Evolutionary conservation across 202 grass and related monocot genomes (phyloP), one percentile per base, ranked within the genome.

Genomic region (Schoenoplectus triqueter): DNA sequence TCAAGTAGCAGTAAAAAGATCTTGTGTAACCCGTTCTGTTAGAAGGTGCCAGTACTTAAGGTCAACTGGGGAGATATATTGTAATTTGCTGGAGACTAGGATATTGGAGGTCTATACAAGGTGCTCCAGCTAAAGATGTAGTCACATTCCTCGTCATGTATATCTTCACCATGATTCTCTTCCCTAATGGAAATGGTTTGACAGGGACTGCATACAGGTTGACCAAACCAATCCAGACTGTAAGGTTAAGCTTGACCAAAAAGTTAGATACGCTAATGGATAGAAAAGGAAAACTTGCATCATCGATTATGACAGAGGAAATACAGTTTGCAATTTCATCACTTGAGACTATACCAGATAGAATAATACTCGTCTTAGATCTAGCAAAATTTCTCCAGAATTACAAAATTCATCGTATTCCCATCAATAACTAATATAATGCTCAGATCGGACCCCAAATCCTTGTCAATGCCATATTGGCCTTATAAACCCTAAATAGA

Each of bases 401-500:
- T 56, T 40, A 78, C 57, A 64, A 31, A 61, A 44, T 45, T 1
- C 55, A 60, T 62, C 10, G 14, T 14, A 61, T 61, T 44, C 7
- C 14, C 75, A 14, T 61, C 5, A 60, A 77, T 52, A 52, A 64
- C 10, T 56, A 79, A 65, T 41, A 4, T 22, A 64, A 85, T 17
- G 8, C 71, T 56, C 44, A 49, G 62, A 86, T 64, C 84, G 71
- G 49, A 71, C 59, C 41, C 21, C 40, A 7, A 85, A 64, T 46
- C 59, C 1, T 76, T 40, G 50, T 20, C 50, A 56, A 56, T 54
- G 3, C 11, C 4, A 15, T 40, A 56, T 40, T 76, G 51, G 11
- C 40, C 80, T 68, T 59, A 31, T 42, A 86, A 69, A 70, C 64
- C 64, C 63, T n/a, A 82, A 59, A 18, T 2, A 45, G 18, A 86